Evolutionary conservation across 768 basidiomycete species (phyloP).

Genomic region (Tricholoma furcatifolium): DNA sequence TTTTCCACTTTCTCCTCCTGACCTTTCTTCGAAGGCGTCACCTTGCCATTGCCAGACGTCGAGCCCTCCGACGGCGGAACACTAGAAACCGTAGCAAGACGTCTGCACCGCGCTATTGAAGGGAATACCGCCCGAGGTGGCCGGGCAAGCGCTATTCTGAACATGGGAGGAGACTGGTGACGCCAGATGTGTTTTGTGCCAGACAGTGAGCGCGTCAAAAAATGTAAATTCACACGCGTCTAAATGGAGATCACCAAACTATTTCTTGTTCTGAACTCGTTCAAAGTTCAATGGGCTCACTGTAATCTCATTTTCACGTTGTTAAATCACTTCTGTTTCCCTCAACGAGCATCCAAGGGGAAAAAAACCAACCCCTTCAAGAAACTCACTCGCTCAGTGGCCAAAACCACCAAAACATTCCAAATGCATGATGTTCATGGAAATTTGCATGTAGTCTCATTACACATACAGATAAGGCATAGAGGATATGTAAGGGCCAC

Average conservation of each 20-base stretch:
- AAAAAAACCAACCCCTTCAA: too few species aligned
- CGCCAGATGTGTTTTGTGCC: too few species aligned
- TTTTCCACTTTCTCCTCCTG: neutral
- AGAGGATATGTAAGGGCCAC: conserved; percentile 15
- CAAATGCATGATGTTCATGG: conserved; percentile 7
- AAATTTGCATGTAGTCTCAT: conserved; percentile 16
- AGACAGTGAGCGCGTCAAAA: conserved; percentile 8
- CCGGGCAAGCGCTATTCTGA: conserved; percentile 17
- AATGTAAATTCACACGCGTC: conserved; percentile 14
- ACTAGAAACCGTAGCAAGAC: conserved; percentile 8
- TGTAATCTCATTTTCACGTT: too few species aligned
- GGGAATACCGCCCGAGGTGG: conserved; percentile 11
- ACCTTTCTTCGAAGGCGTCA: neutral
- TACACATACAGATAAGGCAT: conserved; percentile 15
- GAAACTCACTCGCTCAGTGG: too few species aligned
- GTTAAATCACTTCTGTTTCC: too few species aligned
- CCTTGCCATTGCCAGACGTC: conserved; percentile 2
- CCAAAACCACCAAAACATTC: neutral
- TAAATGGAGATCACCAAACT: too few species aligned
- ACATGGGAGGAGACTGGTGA: conserved; percentile 9
- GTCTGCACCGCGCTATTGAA: conserved; percentile 15
- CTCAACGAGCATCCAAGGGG: too few species aligned
- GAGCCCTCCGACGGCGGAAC: neutral
- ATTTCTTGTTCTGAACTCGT: too few species aligned
- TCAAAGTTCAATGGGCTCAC: too few species aligned